Evolutionary conservation across 2,329 filamentous ascomycete species (phyloP).

Genomic region (Curvularia hawaiiensis): DNA sequence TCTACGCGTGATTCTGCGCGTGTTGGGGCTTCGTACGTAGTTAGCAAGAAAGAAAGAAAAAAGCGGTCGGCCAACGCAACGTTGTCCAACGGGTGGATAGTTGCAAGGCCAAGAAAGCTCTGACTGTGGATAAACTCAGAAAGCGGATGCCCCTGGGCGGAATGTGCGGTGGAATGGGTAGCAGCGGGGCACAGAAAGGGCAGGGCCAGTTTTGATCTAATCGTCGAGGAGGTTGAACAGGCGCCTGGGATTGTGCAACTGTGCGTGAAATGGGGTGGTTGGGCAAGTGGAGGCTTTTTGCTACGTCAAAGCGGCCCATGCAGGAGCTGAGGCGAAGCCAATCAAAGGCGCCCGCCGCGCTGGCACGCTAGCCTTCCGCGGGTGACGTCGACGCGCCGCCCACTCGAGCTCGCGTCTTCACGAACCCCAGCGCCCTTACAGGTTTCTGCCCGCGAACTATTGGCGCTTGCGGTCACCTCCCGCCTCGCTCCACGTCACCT

Average conservation of each 20-base stretch:
- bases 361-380: conserved; percentile 13
- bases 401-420: conserved; percentile 23
- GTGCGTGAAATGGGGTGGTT: conserved; percentile 19
- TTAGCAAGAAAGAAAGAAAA: conserved; percentile 9
- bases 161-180: conserved; percentile 1
- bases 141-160: not conserved
- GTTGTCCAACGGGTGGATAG: conserved; percentile 16
- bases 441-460: conserved; percentile 1
- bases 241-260: conserved; percentile 1
- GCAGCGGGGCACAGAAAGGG: conserved; percentile 10
- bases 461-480: not conserved
- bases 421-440: not conserved
- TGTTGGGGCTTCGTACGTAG: conserved; percentile 8
- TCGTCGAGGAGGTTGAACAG: conserved; percentile 1
- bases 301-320: conserved; percentile 18
- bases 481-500: conserved; percentile 12
- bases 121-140: not conserved
- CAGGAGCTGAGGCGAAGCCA: conserved; percentile 16
- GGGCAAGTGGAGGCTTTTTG: conserved; percentile 11
- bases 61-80: conserved; percentile 14
- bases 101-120: not conserved
- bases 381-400: conserved; percentile 39
- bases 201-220: conserved; percentile 8
- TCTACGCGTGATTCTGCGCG: conserved; percentile 6
- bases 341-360: conserved; percentile 6